Percentiles rank a stretch among this genome's conserved stretches.
Evolutionary conservation across 225 moss, liverwort and hornwort genomes (phyloP).

Genomic region (Antitrichia curtipendula): DNA sequence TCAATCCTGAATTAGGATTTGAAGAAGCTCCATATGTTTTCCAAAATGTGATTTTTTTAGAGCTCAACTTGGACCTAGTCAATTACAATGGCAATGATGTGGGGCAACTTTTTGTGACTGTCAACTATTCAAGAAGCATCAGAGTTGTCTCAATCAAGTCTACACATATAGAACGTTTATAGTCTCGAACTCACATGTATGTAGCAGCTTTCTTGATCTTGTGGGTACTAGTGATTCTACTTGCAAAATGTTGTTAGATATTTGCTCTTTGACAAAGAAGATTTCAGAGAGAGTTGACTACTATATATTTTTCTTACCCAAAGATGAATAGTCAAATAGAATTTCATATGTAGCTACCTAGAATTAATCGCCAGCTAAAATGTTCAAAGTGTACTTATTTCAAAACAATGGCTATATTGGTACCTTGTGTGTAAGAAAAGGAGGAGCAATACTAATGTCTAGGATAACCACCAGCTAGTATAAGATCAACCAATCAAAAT

Average conservation of each 20-base stretch:
- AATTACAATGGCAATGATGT: background rate
- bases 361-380: background rate
- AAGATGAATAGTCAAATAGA: background rate
- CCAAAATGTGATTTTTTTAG: background rate
- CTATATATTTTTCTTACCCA: background rate
- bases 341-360: background rate
- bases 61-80: background rate
- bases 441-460: background rate
- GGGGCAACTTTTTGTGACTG: background rate
- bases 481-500: no score
- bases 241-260: background rate
- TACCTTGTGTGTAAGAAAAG: background rate
- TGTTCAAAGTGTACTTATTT: background rate
- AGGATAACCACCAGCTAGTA: no score
- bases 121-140: background rate
- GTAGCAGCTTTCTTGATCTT: background rate
- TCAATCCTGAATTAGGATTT: background rate
- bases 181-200: background rate
- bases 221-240: no score
- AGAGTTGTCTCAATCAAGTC: no score
- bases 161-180: background rate
- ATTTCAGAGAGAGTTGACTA: no score
- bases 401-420: background rate
- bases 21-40: background rate
- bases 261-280: background rate